Base-by-base conservation (phyloP, 2,329 filamentous ascomycete species). In the Aspergillus terreus region DNA sequence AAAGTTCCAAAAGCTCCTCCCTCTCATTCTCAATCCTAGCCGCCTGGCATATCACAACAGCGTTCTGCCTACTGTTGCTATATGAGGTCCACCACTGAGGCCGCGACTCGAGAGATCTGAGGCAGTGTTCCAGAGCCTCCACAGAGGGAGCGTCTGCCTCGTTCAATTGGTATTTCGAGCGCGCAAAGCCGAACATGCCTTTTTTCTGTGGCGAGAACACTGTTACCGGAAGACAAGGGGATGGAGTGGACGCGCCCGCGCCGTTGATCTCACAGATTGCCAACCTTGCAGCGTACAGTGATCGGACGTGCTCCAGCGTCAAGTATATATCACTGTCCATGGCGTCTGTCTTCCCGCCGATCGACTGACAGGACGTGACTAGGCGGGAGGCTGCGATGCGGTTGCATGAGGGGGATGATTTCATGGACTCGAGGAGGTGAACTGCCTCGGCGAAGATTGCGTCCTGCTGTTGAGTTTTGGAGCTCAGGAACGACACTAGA, bases 31-130 rank as follows among this genome's bases (percentile, higher is more conserved):
- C 79, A 40, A 76, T 70, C 35, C 83, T 77, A 40, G 80, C 78
- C 25, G 82, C 82, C 55, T 84, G 78, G 57, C 85, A 87, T 58
- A 87, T 81, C 15, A 82, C 68, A 41, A 82, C 71, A 2, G 82
- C 82, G 57, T 84, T 83, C 50, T 84, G 81, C 50, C 78, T 75
- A 51, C 76, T 81, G 64, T 84, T 84, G 58, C 80, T 82, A 69
- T 83, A 87, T 21, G 82, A 85, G 1, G 77, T 84, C 83, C 83
- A 87, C 63, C 76, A 80, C 42, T 83, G 82, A 1, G 78, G 75
- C 21, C 78, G 74, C 15, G 76, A 75, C 43, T 79, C 77, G 1
- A 87, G 66, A 4, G 76, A 76, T 43, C 70, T 73, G 4, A 84
- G 67, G 58, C 84, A 88, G 9, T 69, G 60, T 43, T 74, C 71